Conservation (phyloP, 768 basidiomycete genomes). For the Mycena albidolilacea region DNA sequence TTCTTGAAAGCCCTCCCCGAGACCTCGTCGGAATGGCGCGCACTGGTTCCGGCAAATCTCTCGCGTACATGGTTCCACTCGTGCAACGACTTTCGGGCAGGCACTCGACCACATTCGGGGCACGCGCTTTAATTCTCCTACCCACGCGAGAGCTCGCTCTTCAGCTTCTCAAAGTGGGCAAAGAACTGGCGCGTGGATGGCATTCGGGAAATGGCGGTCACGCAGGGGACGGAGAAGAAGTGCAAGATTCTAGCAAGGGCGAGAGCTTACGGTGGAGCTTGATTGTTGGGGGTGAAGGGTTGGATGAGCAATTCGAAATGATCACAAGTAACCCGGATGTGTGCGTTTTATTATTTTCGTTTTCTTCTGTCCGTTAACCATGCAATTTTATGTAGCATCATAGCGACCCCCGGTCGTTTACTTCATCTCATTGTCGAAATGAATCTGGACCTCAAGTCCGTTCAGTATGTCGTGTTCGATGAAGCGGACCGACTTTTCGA, state of each 20-base stretch:
- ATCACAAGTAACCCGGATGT: conserved; percentile 95
- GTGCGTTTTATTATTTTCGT: conserved; percentile 64
- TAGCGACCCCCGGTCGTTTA: conserved; percentile 97
- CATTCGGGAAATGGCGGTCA: conserved; percentile 72
- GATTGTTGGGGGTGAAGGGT: conserved; percentile 93
- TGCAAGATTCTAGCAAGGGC: conserved; percentile 68
- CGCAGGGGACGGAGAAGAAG: conserved; percentile 78
- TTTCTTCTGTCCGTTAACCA: conserved; percentile 26
- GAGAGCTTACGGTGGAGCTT: conserved; percentile 90
- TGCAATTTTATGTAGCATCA: conserved; percentile 71
- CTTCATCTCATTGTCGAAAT: conserved; percentile 98
- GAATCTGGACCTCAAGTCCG: conserved; percentile 89
- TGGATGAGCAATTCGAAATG: conserved; percentile 98
- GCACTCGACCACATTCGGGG: conserved; percentile 85
- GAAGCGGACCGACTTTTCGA: conserved; percentile 99
- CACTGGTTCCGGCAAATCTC: conserved; percentile 97
- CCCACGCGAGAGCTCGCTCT: conserved; percentile 96
- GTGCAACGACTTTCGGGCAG: conserved; percentile 87
- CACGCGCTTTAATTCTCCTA: conserved; percentile 89
- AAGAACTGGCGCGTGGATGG: conserved; percentile 92
- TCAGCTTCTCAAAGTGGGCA: conserved; percentile 95
- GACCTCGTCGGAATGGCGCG: conserved; percentile 99
- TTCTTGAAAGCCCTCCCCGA: conserved; percentile 86
- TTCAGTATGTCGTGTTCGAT: conserved; percentile 95
- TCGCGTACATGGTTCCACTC: conserved; percentile 95